phyloP scores from a whole-genome alignment of 2,329 filamentous ascomycete species.

The Trichoderma atroviride region DNA sequence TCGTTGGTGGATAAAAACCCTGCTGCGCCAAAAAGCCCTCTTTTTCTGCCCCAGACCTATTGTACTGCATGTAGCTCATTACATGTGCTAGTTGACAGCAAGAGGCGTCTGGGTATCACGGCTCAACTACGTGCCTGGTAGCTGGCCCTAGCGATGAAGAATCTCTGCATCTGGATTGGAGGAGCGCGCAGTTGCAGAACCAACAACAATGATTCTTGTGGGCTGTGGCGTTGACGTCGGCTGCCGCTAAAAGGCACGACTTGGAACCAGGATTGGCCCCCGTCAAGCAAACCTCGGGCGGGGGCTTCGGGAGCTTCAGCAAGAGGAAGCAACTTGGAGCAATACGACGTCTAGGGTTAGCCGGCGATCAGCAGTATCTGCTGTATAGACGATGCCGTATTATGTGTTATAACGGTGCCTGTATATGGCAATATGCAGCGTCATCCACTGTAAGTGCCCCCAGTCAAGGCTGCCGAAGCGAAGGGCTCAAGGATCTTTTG shows the following conservation, averaged over 20 bases:
- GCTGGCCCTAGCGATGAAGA: conserved; percentile 5
- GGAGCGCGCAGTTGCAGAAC: neutral
- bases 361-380: neutral
- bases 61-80: neutral
- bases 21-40: conserved; percentile 14
- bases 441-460: neutral
- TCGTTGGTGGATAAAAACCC: neutral
- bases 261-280: neutral
- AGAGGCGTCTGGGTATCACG: conserved; percentile 12
- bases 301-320: neutral
- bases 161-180: conserved; percentile 16
- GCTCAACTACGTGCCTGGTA: neutral
- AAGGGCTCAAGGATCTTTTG: conserved; percentile 13
- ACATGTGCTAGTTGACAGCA: neutral
- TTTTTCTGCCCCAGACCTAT: conserved; percentile 1
- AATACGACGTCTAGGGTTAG: neutral
- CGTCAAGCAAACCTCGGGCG: conserved; percentile 20
- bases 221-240: conserved; percentile 25
- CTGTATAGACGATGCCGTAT: neutral
- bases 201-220: conserved; percentile 20
- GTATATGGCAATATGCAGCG: neutral
- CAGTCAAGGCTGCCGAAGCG: neutral
- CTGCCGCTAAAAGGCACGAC: conserved; percentile 14
- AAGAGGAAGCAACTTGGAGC: neutral
- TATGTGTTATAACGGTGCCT: neutral